Evolutionary conservation across 805 yeast genomes (phyloP).

Genomic region (Wickerhamomyces rabaulensis): DNA sequence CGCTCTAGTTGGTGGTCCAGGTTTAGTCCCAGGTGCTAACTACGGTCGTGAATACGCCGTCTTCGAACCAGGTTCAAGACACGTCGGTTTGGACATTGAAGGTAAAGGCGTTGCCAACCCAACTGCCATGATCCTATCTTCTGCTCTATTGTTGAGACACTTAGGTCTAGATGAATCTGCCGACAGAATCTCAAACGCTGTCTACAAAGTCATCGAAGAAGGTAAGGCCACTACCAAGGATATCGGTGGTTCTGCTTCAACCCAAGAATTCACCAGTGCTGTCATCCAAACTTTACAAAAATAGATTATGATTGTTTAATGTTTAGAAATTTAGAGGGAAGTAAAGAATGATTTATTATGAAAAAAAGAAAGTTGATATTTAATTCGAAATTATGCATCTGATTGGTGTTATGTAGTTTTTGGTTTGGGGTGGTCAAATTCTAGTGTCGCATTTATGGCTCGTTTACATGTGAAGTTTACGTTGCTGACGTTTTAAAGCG

Average conservation of each 20-base stretch:
- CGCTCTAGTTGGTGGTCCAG: conserved; percentile 95
- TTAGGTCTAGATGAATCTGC: conserved; percentile 83
- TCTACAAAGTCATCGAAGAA: conserved; percentile 84
- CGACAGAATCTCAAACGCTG: conserved; percentile 82
- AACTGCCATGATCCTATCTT: conserved; percentile 92
- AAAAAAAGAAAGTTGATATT: neutral
- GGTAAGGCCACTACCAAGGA: conserved; percentile 83
- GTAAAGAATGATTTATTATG: neutral
- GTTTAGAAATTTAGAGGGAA: neutral
- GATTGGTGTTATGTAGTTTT: neutral
- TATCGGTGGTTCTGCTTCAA: conserved; percentile 84
- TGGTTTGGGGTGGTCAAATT: too few relatives aligned
- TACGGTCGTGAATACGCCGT: conserved; percentile 97
- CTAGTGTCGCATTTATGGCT: too few relatives aligned
- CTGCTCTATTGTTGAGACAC: conserved; percentile 91
- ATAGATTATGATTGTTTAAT: neutral
- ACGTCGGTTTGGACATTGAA: conserved; percentile 94
- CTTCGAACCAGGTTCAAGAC: conserved; percentile 99
- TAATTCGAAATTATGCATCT: neutral
- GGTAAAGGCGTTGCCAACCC: conserved; percentile 97
- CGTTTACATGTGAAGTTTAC: too few relatives aligned
- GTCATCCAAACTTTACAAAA: conserved; percentile 43
- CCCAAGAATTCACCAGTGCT: conserved; percentile 93
- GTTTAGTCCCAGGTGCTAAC: conserved; percentile 97
- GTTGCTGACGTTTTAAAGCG: too few relatives aligned